phyloP scores from a whole-genome alignment of 768 basidiomycete genomes.

The Glaciozyma martinii region DNA sequence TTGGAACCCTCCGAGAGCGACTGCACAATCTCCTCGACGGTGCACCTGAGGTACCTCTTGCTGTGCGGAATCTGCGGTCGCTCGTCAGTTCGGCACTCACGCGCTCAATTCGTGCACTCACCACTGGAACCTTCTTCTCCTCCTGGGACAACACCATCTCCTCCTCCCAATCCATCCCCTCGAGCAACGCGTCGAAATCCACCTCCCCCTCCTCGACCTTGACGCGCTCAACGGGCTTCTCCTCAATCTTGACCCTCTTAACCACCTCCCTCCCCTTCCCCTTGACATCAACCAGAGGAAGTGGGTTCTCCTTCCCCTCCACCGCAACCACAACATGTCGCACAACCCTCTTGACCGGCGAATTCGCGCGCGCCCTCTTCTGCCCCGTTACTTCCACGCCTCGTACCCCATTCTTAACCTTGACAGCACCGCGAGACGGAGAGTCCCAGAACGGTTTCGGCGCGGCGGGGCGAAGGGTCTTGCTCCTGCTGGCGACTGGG shows the following conservation, averaged over 20 bases:
- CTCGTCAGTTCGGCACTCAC: neutral
- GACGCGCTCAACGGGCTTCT: neutral
- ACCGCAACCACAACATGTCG: neutral
- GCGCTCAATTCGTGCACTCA: neutral
- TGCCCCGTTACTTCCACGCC: slow-evolving; percentile 8
- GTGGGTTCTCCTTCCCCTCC: slow-evolving; percentile 3
- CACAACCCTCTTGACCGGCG: neutral
- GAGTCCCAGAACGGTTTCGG: neutral
- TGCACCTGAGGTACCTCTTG: slow-evolving; percentile 51
- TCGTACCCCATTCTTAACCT: neutral
- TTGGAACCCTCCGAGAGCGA: slow-evolving; percentile 8
- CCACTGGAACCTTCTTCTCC: neutral
- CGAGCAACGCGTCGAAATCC: slow-evolving; percentile 49
- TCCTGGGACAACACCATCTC: slow-evolving; percentile 38
- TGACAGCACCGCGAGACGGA: neutral
- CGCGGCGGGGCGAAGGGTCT: neutral
- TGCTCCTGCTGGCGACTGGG: neutral
- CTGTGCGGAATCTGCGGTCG: slow-evolving; percentile 19
- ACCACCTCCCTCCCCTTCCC: neutral
- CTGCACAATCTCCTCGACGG: slow-evolving; percentile 47
- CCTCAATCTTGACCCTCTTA: neutral
- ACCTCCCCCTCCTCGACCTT: slow-evolving; percentile 23
- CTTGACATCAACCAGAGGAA: slow-evolving; percentile 21
- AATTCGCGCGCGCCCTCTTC: too few relatives aligned
- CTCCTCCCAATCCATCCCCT: slow-evolving; percentile 64